Evolutionary conservation across 768 basidiomycete genomes (phyloP).

Genomic region (Termitomyces sp.): DNA sequence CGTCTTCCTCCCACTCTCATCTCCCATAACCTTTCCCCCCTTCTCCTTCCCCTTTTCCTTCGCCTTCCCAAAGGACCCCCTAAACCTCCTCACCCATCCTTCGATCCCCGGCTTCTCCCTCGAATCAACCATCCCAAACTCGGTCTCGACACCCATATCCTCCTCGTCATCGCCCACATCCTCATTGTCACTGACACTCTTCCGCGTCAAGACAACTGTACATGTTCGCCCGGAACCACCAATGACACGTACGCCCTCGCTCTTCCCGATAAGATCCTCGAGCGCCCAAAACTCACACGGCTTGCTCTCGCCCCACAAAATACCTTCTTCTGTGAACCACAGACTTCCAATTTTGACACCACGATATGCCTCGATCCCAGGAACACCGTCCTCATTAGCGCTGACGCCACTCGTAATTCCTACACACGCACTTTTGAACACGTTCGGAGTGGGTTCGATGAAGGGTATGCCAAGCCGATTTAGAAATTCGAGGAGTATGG

Average conservation of each 20-base stretch:
- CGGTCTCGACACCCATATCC: conserved; percentile 50
- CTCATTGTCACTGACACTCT: conserved; percentile 13
- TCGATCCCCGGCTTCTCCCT: conserved; percentile 60
- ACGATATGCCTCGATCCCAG: conserved; percentile 65
- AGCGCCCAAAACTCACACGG: conserved; percentile 76
- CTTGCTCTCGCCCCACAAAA: conserved; percentile 72
- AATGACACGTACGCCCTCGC: conserved; percentile 46
- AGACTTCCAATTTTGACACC: conserved; percentile 67
- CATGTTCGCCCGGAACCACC: conserved; percentile 66
- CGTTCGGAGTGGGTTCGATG: conserved; percentile 39
- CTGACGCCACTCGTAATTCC: conserved; percentile 27
- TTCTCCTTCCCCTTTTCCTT: background rate
- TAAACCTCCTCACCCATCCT: conserved; percentile 57
- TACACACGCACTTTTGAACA: conserved; percentile 52
- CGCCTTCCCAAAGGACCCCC: conserved; percentile 49
- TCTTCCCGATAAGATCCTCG: conserved; percentile 44
- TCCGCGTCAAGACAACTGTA: conserved; percentile 48
- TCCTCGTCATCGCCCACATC: conserved; percentile 24
- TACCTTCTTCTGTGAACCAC: conserved; percentile 64
- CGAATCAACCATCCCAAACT: conserved; percentile 69
- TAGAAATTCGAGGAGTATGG: conserved; percentile 46
- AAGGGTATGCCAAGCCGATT: conserved; percentile 36
- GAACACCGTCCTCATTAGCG: conserved; percentile 38
- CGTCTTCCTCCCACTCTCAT: conserved; percentile 17
- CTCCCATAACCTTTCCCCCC: conserved; percentile 4